Conservation (phyloP, 805 yeast genomes). For the Teunomyces panamensis region DNA sequence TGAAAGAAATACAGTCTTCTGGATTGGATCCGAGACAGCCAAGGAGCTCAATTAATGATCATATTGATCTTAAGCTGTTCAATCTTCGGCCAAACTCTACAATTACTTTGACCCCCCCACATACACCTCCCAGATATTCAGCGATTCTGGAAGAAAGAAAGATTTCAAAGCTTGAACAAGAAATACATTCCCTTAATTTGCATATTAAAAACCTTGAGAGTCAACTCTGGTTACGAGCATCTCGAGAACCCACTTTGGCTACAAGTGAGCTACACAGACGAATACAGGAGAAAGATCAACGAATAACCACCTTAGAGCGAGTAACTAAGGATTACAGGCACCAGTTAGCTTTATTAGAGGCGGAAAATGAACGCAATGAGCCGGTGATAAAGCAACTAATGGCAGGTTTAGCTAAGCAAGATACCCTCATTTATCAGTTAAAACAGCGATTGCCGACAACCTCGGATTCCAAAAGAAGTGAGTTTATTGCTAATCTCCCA, state of each 20-base stretch:
- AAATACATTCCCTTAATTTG: constrained; percentile 13
- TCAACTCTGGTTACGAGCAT: constrained; percentile 11
- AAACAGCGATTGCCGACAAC: constrained; percentile 1
- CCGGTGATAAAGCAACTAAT: constrained; percentile 13
- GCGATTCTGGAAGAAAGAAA: background rate
- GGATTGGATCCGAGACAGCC: background rate
- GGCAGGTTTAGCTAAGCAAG: constrained; percentile 19
- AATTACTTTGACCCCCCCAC: constrained; percentile 3
- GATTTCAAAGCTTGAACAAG: constrained; percentile 14
- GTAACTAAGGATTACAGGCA: constrained; percentile 6
- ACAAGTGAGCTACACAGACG: constrained; percentile 2
- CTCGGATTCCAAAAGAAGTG: constrained; percentile 1
- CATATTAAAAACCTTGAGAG: constrained; percentile 17
- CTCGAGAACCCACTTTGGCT: background rate
- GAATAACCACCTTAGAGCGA: constrained; percentile 5
- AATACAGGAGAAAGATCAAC: constrained; percentile 3
- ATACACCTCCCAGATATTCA: constrained; percentile 10
- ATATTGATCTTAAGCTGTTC: background rate
- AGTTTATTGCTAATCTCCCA: constrained; percentile 24
- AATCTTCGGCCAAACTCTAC: background rate
- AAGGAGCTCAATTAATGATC: background rate
- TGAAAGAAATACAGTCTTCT: background rate
- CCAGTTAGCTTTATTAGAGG: constrained; percentile 2
- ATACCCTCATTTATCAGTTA: constrained; percentile 15
- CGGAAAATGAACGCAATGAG: constrained; percentile 11